Conservation (phyloP, 2,329 filamentous ascomycete species). For the Aspergillus floridensis region DNA sequence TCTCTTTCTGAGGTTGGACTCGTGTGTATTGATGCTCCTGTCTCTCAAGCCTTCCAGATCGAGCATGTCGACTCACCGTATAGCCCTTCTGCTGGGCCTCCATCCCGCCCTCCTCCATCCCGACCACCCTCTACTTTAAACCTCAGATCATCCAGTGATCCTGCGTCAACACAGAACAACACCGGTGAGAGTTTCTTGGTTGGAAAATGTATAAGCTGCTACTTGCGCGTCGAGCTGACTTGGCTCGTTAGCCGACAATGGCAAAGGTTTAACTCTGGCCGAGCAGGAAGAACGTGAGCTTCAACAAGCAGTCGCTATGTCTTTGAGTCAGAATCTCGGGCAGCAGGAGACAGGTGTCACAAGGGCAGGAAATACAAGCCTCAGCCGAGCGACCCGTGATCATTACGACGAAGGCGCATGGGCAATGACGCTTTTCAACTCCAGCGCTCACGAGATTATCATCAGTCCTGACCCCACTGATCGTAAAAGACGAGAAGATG, state of each 20-base stretch:
- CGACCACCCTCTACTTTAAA: conserved; percentile 49
- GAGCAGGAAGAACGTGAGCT: conserved; percentile 47
- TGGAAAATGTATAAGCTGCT: background rate
- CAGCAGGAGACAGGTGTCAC: conserved; percentile 57
- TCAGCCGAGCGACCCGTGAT: conserved; percentile 55
- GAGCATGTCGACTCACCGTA: conserved; percentile 37
- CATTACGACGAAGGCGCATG: conserved; percentile 55
- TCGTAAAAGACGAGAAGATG: conserved; percentile 46
- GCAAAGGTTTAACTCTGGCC: conserved; percentile 37
- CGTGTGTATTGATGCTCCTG: conserved; percentile 1
- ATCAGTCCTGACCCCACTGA: conserved; percentile 54
- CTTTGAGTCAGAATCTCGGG: conserved; percentile 42
- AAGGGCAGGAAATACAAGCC: conserved; percentile 40
- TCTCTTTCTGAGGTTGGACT: background rate
- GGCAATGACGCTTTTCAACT: conserved; percentile 54
- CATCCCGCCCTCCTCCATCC: conserved; percentile 39
- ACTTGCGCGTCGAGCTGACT: conserved; percentile 16
- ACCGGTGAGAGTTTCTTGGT: conserved; percentile 24
- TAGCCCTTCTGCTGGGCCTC: conserved; percentile 24
- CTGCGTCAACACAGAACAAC: conserved; percentile 28
- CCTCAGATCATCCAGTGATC: conserved; percentile 27
- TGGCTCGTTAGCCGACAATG: conserved; percentile 18
- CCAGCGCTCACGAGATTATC: conserved; percentile 52
- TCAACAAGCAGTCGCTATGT: conserved; percentile 48
- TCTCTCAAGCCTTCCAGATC: conserved; percentile 37